Percentiles rank a stretch among this genome's conserved stretches.
These are phyloP conservation scores for Carex myosuroides DNA, from an alignment of 176 grass and related monocot species.

Conservation along the genomic window DNA sequence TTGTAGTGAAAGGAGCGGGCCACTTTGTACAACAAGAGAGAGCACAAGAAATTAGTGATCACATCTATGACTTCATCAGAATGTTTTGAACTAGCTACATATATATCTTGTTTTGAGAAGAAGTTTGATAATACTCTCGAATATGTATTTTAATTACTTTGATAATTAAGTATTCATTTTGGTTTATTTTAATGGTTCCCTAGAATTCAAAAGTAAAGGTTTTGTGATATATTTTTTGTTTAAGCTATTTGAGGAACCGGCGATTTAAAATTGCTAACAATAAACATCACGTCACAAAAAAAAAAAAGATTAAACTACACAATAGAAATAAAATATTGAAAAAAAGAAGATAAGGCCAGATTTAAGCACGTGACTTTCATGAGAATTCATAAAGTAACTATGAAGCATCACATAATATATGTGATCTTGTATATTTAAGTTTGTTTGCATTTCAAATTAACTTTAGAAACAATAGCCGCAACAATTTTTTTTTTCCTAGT, in stretches of 20 bases:
- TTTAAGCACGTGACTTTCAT: background rate
- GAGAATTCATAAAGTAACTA: background rate
- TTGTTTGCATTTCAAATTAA: background rate
- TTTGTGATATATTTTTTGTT: too few relatives aligned
- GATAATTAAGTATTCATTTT: too few relatives aligned
- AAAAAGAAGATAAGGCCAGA: too few relatives aligned
- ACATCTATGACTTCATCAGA: conserved; percentile 32
- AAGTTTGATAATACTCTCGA: too few relatives aligned
- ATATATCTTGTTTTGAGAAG: too few relatives aligned
- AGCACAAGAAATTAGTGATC: conserved; percentile 25
- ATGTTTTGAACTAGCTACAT: conserved; percentile 2
- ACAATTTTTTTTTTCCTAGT: too few relatives aligned
- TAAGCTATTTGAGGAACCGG: too few relatives aligned
- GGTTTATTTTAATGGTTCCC: too few relatives aligned
- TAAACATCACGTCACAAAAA: background rate
- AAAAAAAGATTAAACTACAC: background rate
- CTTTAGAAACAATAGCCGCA: too few relatives aligned
- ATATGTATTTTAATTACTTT: too few relatives aligned
- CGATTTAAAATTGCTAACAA: too few relatives aligned
- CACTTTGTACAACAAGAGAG: conserved; percentile 40
- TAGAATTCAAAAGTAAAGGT: too few relatives aligned
- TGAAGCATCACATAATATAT: background rate
- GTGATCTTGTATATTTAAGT: background rate
- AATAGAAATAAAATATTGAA: background rate
- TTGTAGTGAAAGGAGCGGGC: conserved; percentile 25